Evolutionary conservation across 176 grass and related monocot genomes (phyloP).

Genomic region (Carex kokanica): DNA sequence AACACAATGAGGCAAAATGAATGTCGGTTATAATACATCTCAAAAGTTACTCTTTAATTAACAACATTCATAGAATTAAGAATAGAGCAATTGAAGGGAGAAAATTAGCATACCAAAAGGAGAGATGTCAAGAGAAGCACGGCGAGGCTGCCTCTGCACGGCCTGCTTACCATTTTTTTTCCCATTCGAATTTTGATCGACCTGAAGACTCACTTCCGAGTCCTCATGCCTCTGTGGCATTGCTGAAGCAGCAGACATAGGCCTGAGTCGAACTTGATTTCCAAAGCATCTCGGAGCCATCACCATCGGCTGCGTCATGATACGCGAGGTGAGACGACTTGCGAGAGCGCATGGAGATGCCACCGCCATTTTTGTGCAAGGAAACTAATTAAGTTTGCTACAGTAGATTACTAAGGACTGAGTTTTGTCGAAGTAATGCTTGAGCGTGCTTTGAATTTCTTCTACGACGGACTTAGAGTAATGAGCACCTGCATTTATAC

Average conservation of each 20-base stretch:
- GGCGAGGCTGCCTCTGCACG: slow-evolving; percentile 46
- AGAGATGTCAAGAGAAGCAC: slow-evolving; percentile 32
- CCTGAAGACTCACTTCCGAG: slow-evolving; percentile 47
- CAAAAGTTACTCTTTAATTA: too few relatives aligned
- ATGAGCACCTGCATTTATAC: neutral
- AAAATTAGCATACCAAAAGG: slow-evolving; percentile 47
- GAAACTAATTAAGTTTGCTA: too few relatives aligned
- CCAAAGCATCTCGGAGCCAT: neutral
- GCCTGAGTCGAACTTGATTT: slow-evolving; percentile 19
- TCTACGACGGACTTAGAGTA: neutral
- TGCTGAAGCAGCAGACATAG: slow-evolving; percentile 37
- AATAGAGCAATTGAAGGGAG: neutral
- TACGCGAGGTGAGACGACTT: slow-evolving; percentile 38
- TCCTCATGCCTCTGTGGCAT: slow-evolving; percentile 50
- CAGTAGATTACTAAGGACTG: neutral
- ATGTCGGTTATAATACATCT: too few relatives aligned
- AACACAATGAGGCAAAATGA: neutral
- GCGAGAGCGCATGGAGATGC: slow-evolving; percentile 46
- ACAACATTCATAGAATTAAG: neutral
- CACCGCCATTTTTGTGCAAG: slow-evolving; percentile 33
- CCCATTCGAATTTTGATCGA: slow-evolving; percentile 28
- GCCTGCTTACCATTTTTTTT: slow-evolving; percentile 24
- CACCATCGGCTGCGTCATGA: slow-evolving; percentile 35
- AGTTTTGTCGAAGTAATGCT: neutral
- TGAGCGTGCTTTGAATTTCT: neutral